Percentiles rank a stretch among this genome's conserved stretches.
Evolutionary conservation across 2,329 filamentous ascomycete genomes (phyloP).

Genomic region (Sporothrix phasma): DNA sequence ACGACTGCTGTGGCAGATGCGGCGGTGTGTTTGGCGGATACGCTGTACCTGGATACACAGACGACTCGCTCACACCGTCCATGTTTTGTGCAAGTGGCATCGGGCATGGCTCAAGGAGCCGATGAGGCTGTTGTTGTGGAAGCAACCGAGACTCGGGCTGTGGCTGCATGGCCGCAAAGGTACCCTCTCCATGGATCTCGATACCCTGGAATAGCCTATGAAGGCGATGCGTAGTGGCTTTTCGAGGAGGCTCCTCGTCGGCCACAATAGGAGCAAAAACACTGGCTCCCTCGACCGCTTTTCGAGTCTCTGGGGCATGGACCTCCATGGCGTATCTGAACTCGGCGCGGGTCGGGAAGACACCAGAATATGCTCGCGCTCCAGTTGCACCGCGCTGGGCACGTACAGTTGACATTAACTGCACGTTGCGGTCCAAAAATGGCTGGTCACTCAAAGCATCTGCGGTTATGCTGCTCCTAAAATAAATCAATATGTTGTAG

Average conservation of each 20-base stretch:
- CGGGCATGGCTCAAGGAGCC: neutral
- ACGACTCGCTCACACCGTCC: neutral
- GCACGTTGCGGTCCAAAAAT: constrained; percentile 3
- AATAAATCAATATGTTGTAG: neutral
- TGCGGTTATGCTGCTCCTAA: neutral
- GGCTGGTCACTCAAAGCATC: neutral
- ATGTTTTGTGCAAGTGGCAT: neutral
- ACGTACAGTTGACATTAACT: neutral
- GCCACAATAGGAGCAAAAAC: neutral
- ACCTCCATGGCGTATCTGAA: neutral
- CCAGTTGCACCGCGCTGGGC: neutral
- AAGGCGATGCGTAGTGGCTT: neutral
- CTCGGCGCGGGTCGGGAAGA: constrained; percentile 3
- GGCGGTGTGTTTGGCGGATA: neutral
- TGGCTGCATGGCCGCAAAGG: neutral
- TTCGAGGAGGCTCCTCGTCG: neutral
- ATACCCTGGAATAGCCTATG: neutral
- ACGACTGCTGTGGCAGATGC: neutral
- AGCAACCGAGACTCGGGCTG: too few species aligned
- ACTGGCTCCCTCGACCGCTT: neutral
- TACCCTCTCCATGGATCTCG: neutral
- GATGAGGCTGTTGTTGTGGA: neutral
- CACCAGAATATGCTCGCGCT: neutral
- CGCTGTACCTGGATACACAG: neutral
- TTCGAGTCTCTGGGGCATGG: neutral